Base-by-base conservation (phyloP, 2,329 filamentous ascomycete species). In the Ophiostoma sp. region DNA sequence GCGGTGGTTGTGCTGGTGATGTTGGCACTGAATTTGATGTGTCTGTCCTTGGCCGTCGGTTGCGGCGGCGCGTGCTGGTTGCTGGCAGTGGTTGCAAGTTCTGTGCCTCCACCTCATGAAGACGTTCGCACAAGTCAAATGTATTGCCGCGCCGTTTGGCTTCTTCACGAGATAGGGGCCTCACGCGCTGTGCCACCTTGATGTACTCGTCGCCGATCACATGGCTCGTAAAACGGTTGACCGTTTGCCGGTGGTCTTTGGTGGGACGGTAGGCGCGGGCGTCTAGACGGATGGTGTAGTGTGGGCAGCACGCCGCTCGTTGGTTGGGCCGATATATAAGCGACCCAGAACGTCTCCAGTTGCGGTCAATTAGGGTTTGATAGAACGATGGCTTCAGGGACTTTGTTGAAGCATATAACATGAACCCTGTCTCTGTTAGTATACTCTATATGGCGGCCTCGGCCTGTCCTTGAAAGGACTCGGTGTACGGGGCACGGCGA, bases 281-380 rank as follows among this genome's bases (percentile, higher is more conserved):
- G 75, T 92, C 90, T 27, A 94, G 82, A 66, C 91, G 87, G 69
- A 95, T 89, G 0, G 91, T 93, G 78, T 94, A 98, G 77, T 97
- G 93, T 64, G 94, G 93, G 78, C 95, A 99, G 76, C 95, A 99
- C 72, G 93, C 91, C 70, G 88, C 84, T 71, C 85, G 85, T 75
- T 92, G 89, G 78, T 95, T 90, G 17, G 92, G 91, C 72, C 92
- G 88, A 79, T 95, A 95, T 67, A 95, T 81, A 10, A 93, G 82
- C 36, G 81, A 87, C 20, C 86, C 88, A 52, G 88, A 93, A 73
- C 91, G 85, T 78, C 92, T 89, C 91, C 91, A 95, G 72, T 89
- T 91, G 73, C 90, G 86, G 78, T 93, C 87, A 64, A 94, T 81
- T 52, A 95, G 82, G 62, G 78, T 81, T 77, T 94, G 90, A 75